Percentiles rank a stretch among this genome's conserved stretches.
phyloP scores from a whole-genome alignment of 2,329 filamentous ascomycete genomes.

The Onygena corvina region DNA sequence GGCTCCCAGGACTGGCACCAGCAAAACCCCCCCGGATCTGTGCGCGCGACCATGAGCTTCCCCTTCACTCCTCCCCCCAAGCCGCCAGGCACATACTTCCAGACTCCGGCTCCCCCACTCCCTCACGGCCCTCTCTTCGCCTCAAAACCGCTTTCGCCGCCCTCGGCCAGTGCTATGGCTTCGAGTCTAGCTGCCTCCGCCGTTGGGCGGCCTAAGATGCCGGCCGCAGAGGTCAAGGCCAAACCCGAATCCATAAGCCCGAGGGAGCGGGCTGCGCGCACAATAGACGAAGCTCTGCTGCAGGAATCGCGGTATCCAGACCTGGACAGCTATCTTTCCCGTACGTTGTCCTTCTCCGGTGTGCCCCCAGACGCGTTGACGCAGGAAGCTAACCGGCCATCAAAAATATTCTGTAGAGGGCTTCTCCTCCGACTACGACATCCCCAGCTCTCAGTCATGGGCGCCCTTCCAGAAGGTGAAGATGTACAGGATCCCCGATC shows the following conservation, averaged over 20 bases:
- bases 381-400: slow-evolving; percentile 10
- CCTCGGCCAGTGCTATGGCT: slow-evolving; percentile 6
- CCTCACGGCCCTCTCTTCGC: slow-evolving; percentile 29
- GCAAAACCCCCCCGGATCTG: not conserved
- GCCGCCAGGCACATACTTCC: slow-evolving; percentile 33
- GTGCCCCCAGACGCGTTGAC: not conserved
- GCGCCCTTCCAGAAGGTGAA: slow-evolving; percentile 79
- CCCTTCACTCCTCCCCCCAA: slow-evolving; percentile 32
- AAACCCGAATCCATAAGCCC: slow-evolving; percentile 49
- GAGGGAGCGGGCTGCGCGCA: slow-evolving; percentile 66
- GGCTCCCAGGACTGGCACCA: not conserved
- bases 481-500: slow-evolving; percentile 80
- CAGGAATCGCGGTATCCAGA: slow-evolving; percentile 74
- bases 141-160: slow-evolving; percentile 19
- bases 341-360: slow-evolving; percentile 44
- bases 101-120: slow-evolving; percentile 29
- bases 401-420: slow-evolving; percentile 50
- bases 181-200: slow-evolving; percentile 10
- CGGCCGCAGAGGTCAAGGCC: slow-evolving; percentile 27
- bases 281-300: slow-evolving; percentile 67
- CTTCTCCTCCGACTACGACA: slow-evolving; percentile 81
- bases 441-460: slow-evolving; percentile 58
- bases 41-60: slow-evolving; percentile 30
- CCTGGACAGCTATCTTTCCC: slow-evolving; percentile 75
- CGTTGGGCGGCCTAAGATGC: slow-evolving; percentile 8